Evolutionary conservation across 2,329 filamentous ascomycete genomes (phyloP).

Genomic region (Calonectria pseudoreteaudii): DNA sequence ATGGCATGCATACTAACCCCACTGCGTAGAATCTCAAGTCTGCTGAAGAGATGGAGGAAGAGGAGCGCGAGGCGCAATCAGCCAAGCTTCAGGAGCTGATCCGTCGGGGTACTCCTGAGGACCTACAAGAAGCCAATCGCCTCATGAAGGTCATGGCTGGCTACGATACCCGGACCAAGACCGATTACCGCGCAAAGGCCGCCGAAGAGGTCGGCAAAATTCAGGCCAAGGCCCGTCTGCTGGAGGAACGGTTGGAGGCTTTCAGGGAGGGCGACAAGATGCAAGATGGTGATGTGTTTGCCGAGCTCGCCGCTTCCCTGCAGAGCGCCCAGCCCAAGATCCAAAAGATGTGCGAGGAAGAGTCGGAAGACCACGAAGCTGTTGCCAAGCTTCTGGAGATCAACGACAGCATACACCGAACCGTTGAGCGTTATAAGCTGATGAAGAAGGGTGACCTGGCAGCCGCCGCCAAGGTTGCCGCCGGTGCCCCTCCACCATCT

Average conservation of each 20-base stretch:
- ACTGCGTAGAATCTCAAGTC: slow-evolving; percentile 85
- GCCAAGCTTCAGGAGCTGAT: slow-evolving; percentile 99
- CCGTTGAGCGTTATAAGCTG: slow-evolving; percentile 93
- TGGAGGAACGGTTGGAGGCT: slow-evolving; percentile 92
- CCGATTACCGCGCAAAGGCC: slow-evolving; percentile 96
- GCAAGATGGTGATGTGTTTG: slow-evolving; percentile 73
- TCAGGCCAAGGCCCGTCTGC: slow-evolving; percentile 90
- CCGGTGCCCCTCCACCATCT: slow-evolving; percentile 71
- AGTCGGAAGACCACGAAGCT: slow-evolving; percentile 95
- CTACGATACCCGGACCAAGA: slow-evolving; percentile 94
- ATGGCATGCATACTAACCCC: slow-evolving; percentile 23
- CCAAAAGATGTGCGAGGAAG: slow-evolving; percentile 99
- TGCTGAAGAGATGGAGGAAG: slow-evolving; percentile 98
- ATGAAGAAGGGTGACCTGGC: slow-evolving; percentile 96
- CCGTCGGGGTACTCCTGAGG: slow-evolving; percentile 88
- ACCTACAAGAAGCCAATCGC: slow-evolving; percentile 95
- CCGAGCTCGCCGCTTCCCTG: slow-evolving; percentile 89
- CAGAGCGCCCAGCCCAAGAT: slow-evolving; percentile 98
- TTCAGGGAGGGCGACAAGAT: slow-evolving; percentile 87
- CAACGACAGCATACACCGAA: slow-evolving; percentile 98
- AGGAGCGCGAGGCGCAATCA: slow-evolving; percentile 93
- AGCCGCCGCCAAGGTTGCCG: slow-evolving; percentile 83
- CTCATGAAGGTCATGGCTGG: slow-evolving; percentile 99
- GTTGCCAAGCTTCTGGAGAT: slow-evolving; percentile 96
- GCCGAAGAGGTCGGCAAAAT: slow-evolving; percentile 95